Evolutionary conservation across 2,329 filamentous ascomycete genomes (phyloP).

Genomic region (Aspergillus costaricaensis): DNA sequence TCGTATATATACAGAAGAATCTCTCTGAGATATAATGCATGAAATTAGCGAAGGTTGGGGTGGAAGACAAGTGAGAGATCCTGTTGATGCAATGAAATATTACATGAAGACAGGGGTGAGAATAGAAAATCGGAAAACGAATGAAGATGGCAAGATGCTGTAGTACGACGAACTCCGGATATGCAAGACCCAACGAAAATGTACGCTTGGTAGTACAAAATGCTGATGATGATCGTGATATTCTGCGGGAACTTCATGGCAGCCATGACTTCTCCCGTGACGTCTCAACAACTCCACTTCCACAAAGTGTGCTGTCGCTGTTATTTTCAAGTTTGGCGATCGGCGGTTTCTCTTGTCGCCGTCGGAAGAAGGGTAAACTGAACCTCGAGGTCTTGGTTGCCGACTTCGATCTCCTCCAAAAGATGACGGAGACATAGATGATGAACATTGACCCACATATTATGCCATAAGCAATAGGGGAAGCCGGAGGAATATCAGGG

Average conservation of each 20-base stretch:
- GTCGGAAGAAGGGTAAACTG: background rate
- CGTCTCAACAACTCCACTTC: background rate
- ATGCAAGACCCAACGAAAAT: slow-evolving; percentile 12
- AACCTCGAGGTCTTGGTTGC: background rate
- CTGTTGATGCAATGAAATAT: background rate
- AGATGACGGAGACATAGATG: slow-evolving; percentile 37
- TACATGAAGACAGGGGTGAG: slow-evolving; percentile 1
- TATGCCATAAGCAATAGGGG: slow-evolving; percentile 51
- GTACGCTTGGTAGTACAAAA: slow-evolving; percentile 11
- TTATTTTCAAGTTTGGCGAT: background rate
- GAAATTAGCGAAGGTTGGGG: background rate
- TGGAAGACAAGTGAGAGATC: background rate
- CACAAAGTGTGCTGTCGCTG: slow-evolving; percentile 8
- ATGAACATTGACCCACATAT: slow-evolving; percentile 52
- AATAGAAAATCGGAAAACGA: background rate
- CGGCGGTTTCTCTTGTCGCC: background rate
- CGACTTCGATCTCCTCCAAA: slow-evolving; percentile 8
- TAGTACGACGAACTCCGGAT: slow-evolving; percentile 8
- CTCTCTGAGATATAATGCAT: background rate
- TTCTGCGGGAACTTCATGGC: slow-evolving; percentile 10
- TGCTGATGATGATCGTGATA: slow-evolving; percentile 12
- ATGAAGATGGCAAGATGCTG: slow-evolving; percentile 1
- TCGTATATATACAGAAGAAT: background rate
- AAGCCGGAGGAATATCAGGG: slow-evolving; percentile 31
- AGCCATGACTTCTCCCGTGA: slow-evolving; percentile 10